These are phyloP conservation scores for Colletotrichum tropicicola DNA, from an alignment of 2,329 filamentous ascomycete genomes.

Conservation along the genomic window DNA sequence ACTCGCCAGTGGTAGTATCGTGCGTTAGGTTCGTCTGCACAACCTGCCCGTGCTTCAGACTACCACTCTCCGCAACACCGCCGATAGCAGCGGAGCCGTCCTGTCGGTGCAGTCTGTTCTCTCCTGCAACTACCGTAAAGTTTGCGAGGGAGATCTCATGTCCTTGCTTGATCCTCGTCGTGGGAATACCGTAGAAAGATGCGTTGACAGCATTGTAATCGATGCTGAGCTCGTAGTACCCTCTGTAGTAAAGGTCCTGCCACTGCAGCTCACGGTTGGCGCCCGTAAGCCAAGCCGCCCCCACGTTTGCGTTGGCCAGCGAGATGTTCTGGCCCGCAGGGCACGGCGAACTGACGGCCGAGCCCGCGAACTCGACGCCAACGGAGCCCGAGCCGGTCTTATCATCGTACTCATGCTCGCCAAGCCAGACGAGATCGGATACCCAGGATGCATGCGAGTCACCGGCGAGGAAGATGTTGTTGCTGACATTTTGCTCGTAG, in stretches of 20 bases:
- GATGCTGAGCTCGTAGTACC: slow-evolving; percentile 74
- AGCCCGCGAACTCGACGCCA: slow-evolving; percentile 73
- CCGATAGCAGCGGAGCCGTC: slow-evolving; percentile 41
- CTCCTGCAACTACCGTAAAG: slow-evolving; percentile 72
- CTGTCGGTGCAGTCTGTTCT: slow-evolving; percentile 61
- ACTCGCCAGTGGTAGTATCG: slow-evolving; percentile 22
- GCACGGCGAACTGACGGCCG: slow-evolving; percentile 58
- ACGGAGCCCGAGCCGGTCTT: slow-evolving; percentile 63
- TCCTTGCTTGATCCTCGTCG: slow-evolving; percentile 65
- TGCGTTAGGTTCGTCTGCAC: slow-evolving; percentile 61
- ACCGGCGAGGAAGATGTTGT: slow-evolving; percentile 78
- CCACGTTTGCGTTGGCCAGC: background rate
- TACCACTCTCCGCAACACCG: slow-evolving; percentile 61
- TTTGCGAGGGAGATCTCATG: slow-evolving; percentile 75
- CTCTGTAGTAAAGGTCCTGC: slow-evolving; percentile 78
- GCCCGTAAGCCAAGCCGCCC: background rate
- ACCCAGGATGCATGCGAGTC: slow-evolving; percentile 76
- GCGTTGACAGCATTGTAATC: slow-evolving; percentile 66
- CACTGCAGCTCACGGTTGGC: slow-evolving; percentile 74
- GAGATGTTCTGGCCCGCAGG: slow-evolving; percentile 10
- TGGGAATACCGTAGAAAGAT: slow-evolving; percentile 65
- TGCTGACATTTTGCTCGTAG: slow-evolving; percentile 73
- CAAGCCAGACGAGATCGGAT: slow-evolving; percentile 66
- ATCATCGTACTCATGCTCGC: slow-evolving; percentile 60
- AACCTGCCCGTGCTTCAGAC: slow-evolving; percentile 56